Percentiles rank a stretch among this genome's conserved stretches.
Evolutionary conservation across 2,329 filamentous ascomycete species (phyloP).

Genomic region (Colletotrichum plurivorum): DNA sequence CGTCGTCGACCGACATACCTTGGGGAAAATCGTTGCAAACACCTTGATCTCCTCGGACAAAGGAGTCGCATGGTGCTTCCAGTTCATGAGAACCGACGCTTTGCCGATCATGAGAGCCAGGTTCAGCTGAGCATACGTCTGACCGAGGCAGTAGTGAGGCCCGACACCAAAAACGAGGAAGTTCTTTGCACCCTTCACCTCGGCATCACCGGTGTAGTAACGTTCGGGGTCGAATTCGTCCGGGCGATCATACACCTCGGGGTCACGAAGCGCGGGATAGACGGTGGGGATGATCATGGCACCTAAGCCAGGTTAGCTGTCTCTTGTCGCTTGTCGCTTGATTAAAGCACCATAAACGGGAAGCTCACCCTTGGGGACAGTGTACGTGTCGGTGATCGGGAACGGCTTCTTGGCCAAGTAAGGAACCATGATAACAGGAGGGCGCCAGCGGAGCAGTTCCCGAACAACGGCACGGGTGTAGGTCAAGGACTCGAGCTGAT

Average conservation of each 20-base stretch:
- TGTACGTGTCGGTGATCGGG: constrained; percentile 89
- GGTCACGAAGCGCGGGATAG: constrained; percentile 91
- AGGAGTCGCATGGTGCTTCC: constrained; percentile 89
- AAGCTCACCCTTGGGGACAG: constrained; percentile 84
- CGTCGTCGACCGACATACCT: constrained; percentile 70
- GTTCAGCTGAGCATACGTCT: constrained; percentile 91
- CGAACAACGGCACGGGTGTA: constrained; percentile 95
- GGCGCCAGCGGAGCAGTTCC: constrained; percentile 92
- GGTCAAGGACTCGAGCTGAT: constrained; percentile 87
- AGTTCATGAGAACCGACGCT: constrained; percentile 88
- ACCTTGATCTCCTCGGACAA: constrained; percentile 95
- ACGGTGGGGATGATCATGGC: constrained; percentile 96
- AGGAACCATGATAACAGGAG: constrained; percentile 97
- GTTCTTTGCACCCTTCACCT: constrained; percentile 90
- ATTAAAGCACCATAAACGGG: not conserved
- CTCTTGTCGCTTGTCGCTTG: not conserved
- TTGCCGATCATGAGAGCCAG: constrained; percentile 92
- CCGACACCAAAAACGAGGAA: constrained; percentile 96
- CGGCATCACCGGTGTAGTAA: constrained; percentile 91
- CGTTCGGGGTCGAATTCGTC: constrained; percentile 92
- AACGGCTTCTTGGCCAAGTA: constrained; percentile 96
- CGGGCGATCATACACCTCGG: constrained; percentile 91
- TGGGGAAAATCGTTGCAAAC: constrained; percentile 97
- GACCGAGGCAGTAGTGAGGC: constrained; percentile 95
- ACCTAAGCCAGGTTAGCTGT: constrained; percentile 57